A percentile compares a stretch with the other conserved stretches of the same genome.
phyloP scores from a whole-genome alignment of 139 green algal genomes.

The Ettlia oleoabundans region DNA sequence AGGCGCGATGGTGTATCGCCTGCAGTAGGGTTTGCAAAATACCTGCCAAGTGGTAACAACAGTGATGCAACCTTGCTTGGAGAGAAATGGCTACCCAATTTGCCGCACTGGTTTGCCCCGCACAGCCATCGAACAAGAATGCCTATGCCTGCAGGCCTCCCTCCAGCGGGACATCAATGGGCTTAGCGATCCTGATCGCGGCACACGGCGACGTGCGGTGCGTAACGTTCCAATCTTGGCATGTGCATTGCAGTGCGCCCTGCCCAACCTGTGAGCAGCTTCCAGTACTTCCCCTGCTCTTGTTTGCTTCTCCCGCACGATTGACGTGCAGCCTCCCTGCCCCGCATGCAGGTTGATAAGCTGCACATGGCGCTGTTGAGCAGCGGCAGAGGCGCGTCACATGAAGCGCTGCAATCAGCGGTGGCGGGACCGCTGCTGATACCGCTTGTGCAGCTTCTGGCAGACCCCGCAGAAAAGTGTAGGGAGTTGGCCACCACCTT shows the following conservation, averaged over 20 bases:
- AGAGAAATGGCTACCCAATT: too few species aligned
- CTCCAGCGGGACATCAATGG: conserved; percentile 80
- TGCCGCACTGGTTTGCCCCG: too few species aligned
- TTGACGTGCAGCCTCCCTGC: background rate
- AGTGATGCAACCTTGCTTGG: too few species aligned
- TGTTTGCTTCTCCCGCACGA: background rate
- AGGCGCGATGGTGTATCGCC: too few species aligned
- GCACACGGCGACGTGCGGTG: conserved; percentile 51
- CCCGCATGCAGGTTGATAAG: background rate
- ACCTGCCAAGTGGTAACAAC: too few species aligned
- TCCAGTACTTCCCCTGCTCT: background rate
- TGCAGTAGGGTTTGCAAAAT: too few species aligned
- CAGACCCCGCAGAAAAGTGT: conserved; percentile 65
- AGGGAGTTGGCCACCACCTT: conserved; percentile 53
- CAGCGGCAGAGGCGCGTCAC: too few species aligned
- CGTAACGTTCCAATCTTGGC: background rate
- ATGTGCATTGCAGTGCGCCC: background rate
- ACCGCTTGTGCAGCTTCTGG: conserved; percentile 59
- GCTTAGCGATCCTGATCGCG: conserved; percentile 74
- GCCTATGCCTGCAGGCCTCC: conserved; percentile 29
- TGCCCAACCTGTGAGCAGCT: too few species aligned
- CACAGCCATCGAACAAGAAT: too few species aligned
- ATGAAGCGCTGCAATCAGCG: conserved; percentile 48
- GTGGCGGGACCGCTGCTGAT: conserved; percentile 61
- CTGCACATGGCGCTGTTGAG: conserved; percentile 1